Percentiles rank a stretch among this genome's conserved stretches.
Conservation (phyloP, 371 early-diverging fungal species). For the Batrachochytrium dendrobatidis region DNA sequence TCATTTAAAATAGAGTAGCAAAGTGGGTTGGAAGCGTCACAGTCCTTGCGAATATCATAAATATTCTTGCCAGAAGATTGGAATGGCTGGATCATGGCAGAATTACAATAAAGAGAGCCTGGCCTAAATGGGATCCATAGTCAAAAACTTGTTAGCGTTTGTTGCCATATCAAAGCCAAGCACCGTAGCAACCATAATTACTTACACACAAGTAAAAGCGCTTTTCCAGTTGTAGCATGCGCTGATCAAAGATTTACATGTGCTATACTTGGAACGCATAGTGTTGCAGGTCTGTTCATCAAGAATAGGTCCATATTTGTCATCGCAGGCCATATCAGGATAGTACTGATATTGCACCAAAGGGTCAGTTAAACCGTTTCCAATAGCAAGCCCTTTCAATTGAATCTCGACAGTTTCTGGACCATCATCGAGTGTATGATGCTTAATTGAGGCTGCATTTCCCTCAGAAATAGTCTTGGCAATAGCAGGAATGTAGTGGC, state of each 20-base stretch:
- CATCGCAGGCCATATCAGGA: constrained; percentile 41
- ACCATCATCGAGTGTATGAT: constrained; percentile 1
- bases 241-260: constrained; percentile 67
- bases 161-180: neutral
- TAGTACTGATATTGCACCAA: constrained; percentile 85
- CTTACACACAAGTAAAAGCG: constrained; percentile 60
- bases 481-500: constrained; percentile 51
- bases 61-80: constrained; percentile 32
- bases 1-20: constrained; percentile 68
- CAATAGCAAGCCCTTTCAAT: constrained; percentile 64
- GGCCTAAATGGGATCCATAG: constrained; percentile 30
- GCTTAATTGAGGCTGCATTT: constrained; percentile 15
- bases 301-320: constrained; percentile 62
- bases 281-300: constrained; percentile 51
- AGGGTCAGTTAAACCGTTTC: constrained; percentile 90
- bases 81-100: constrained; percentile 41
- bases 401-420: constrained; percentile 20
- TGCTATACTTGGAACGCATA: constrained; percentile 66
- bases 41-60: constrained; percentile 46
- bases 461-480: constrained; percentile 25
- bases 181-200: neutral
- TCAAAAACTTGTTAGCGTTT: neutral
- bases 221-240: constrained; percentile 74
- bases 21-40: constrained; percentile 48
- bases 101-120: constrained; percentile 83